Conservation (phyloP, 2,329 filamentous ascomycete genomes). For the Aspergillus sp. region DNA sequence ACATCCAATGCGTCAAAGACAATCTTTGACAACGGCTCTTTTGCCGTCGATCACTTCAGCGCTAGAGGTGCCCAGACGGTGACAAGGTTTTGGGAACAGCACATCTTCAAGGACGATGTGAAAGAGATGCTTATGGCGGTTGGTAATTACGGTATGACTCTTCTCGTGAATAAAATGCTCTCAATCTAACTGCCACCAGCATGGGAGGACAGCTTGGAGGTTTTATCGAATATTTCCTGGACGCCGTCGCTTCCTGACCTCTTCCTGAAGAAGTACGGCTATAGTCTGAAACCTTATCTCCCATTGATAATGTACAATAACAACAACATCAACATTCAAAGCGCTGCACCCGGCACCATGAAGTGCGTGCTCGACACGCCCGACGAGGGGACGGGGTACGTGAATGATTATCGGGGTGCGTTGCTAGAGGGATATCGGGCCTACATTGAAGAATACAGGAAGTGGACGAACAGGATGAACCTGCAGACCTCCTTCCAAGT, state of each 20-base stretch:
- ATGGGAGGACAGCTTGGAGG: constrained; percentile 25
- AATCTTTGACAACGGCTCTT: constrained; percentile 36
- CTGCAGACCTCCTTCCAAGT: constrained; percentile 37
- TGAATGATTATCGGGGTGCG: constrained; percentile 8
- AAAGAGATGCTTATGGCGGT: constrained; percentile 28
- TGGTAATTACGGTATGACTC: constrained; percentile 29
- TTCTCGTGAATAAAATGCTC: no score
- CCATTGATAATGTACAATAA: constrained; percentile 22
- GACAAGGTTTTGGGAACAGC: constrained; percentile 39
- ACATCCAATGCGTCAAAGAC: constrained; percentile 17
- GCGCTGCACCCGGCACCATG: constrained; percentile 2
- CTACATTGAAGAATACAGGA: constrained; percentile 27
- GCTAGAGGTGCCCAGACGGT: constrained; percentile 33
- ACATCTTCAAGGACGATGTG: constrained; percentile 32
- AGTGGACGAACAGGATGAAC: constrained; percentile 31
- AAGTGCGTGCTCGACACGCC: constrained; percentile 8
- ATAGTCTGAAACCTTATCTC: constrained; percentile 29
- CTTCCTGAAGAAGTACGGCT: constrained; percentile 31
- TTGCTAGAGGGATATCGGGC: constrained; percentile 11
- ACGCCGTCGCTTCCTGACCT: constrained; percentile 24
- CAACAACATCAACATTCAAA: constrained; percentile 9
- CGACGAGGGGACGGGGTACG: constrained; percentile 7
- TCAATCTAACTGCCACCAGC: background rate
- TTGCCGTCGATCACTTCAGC: constrained; percentile 41
- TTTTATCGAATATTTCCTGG: constrained; percentile 33